A percentile compares a stretch with the other conserved stretches of the same genome.
These are phyloP conservation scores for Heterococcus sp. DNA, from an alignment of 108 stramenopile genomes.

Conservation along the genomic window DNA sequence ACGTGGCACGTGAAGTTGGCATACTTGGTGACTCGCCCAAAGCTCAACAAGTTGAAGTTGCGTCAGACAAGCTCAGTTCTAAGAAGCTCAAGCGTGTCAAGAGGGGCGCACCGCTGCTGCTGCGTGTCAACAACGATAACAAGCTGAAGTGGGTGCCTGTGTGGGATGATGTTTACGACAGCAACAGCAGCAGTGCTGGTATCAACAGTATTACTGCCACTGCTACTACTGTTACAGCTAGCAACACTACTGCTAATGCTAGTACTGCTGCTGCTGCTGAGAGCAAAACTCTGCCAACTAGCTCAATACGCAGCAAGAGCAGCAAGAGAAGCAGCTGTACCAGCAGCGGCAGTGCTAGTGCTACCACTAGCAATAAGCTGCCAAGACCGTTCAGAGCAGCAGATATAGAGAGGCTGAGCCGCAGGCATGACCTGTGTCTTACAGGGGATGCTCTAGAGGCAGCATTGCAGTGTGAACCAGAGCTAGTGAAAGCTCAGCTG, in stretches of 20 bases:
- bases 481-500: constrained; percentile 56
- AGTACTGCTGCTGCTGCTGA: not conserved
- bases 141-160: not conserved
- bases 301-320: not conserved
- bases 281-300: not conserved
- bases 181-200: no score
- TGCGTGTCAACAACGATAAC: not conserved
- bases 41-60: not conserved
- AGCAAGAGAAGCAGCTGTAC: not conserved
- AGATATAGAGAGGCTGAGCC: constrained; percentile 65
- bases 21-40: not conserved
- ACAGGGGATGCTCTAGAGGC: constrained; percentile 72
- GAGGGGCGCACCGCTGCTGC: not conserved
- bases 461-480: constrained; percentile 69
- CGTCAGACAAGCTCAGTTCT: not conserved
- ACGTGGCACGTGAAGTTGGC: constrained; percentile 75
- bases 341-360: not conserved
- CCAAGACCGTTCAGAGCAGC: not conserved
- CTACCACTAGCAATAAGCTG: not conserved
- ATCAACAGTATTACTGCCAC: no score
- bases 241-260: no score
- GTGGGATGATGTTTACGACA: not conserved
- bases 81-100: not conserved
- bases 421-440: constrained; percentile 73
- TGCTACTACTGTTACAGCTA: no score